These are phyloP conservation scores for Auricularia sp. DNA, from an alignment of 768 basidiomycete genomes.

Conservation along the genomic window DNA sequence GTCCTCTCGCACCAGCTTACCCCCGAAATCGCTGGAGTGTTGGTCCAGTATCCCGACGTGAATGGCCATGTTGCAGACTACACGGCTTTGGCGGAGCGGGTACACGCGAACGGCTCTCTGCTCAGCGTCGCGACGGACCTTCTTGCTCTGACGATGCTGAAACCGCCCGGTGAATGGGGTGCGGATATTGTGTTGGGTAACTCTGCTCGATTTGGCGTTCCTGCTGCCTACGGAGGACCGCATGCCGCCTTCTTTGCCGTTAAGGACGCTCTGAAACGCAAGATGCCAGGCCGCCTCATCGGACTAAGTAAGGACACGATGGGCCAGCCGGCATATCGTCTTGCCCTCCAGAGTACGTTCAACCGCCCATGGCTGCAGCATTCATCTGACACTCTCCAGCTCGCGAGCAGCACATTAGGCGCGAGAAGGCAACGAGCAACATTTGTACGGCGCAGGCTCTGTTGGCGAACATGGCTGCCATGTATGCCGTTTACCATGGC, in stretches of 20 bases:
- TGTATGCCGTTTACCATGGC: constrained; percentile 97
- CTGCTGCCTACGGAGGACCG: constrained; percentile 93
- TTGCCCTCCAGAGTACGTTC: constrained; percentile 78
- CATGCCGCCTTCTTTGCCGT: constrained; percentile 97
- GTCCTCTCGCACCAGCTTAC: constrained; percentile 42
- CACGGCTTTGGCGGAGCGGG: constrained; percentile 46
- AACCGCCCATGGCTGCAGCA: neutral
- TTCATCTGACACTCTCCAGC: constrained; percentile 34
- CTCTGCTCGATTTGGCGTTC: constrained; percentile 93
- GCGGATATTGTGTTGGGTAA: constrained; percentile 92
- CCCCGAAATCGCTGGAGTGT: constrained; percentile 68
- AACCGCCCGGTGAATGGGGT: constrained; percentile 97
- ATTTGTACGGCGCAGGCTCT: constrained; percentile 97
- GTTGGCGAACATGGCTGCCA: constrained; percentile 97
- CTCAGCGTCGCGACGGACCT: constrained; percentile 87
- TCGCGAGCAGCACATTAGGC: constrained; percentile 92
- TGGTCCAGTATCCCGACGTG: constrained; percentile 91
- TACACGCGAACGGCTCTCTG: constrained; percentile 69
- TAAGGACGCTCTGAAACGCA: constrained; percentile 83
- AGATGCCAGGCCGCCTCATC: constrained; percentile 97
- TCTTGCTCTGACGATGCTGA: constrained; percentile 82
- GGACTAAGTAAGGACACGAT: constrained; percentile 78
- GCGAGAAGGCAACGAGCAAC: constrained; percentile 96
- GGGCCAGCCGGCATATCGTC: constrained; percentile 80
- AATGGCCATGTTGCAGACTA: constrained; percentile 77